Base-by-base conservation (phyloP, 192 early-diverging fungal species). In the Thamnidium elegans region DNA sequence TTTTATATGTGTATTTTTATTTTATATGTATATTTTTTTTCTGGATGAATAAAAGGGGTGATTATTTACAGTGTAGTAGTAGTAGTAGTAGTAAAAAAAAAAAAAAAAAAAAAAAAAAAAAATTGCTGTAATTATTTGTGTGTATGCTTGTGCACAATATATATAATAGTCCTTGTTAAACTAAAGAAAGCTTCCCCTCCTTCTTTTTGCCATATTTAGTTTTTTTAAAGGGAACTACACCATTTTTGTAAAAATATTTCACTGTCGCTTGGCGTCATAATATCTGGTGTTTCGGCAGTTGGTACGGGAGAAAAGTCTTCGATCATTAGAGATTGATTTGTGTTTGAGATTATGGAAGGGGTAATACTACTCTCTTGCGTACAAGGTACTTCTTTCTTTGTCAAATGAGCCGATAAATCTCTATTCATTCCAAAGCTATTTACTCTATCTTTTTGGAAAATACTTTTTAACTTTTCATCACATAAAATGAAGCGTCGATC, bases 341-440 rank as follows among this genome's bases (percentile, higher is more conserved):
- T 11, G 21, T 26, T 44, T 60, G 7, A 21, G 17, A 15, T 17
- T 23, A 15, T 23, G 26, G 26, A 52, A 26, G 8, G 19, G 1
- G 36, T 34, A 43, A 20, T 51, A 47, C 26, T 26, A 26, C 26
- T 26, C 1, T 26, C 26, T 26, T 26, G 26, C 26, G 26, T 26
- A 34, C 7, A 52, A 17, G 23, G 19, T 45, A 46, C 48, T 11
- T 26, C 70, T 44, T 77, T 76, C 32, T 83, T 83, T 39, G 72
- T 71, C 30, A 87, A 55, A 61, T 89, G 87, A n/a, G 53, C 73
- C 21, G 72, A 72, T 20, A 87, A 62, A 63, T 83, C 71, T 48
- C 76, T 82, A 68, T 84, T 86, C 85, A 87, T 87, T 0, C 72
- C 69, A 63, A 87, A 87, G 34, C 79, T 82, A 56, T 79, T 80